These are phyloP conservation scores for Basidiobolus meristosporus DNA, from an alignment of 371 early-diverging fungal genomes.

Conservation along the genomic window DNA sequence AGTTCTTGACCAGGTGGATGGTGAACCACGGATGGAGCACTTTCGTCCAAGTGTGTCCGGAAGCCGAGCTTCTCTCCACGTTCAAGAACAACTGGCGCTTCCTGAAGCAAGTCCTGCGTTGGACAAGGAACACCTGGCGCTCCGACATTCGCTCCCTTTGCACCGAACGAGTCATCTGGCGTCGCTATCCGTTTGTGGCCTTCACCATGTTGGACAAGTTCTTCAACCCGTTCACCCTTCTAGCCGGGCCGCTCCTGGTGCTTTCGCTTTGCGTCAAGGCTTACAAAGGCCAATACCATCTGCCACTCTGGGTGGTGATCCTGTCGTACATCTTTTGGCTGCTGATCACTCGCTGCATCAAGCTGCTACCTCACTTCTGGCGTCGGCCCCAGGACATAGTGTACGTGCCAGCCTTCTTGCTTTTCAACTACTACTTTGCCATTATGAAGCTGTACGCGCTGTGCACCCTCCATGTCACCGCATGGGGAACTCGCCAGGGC, in stretches of 20 bases:
- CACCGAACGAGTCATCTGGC: constrained; percentile 39
- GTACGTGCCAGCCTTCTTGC: constrained; percentile 37
- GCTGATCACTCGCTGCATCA: constrained; percentile 40
- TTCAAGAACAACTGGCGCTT: constrained; percentile 69
- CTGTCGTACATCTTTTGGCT: constrained; percentile 44
- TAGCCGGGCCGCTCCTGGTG: constrained; percentile 46
- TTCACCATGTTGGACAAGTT: constrained; percentile 61
- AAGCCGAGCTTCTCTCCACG: constrained; percentile 46
- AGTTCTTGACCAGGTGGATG: constrained; percentile 61
- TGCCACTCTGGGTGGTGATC: constrained; percentile 31
- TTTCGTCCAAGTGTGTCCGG: constrained; percentile 48
- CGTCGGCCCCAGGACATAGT: constrained; percentile 40
- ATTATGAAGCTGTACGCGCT: constrained; percentile 50
- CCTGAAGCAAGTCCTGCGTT: constrained; percentile 42
- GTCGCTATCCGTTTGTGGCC: constrained; percentile 44
- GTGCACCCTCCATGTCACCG: constrained; percentile 45
- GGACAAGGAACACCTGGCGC: constrained; percentile 65
- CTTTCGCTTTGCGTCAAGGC: constrained; percentile 10
- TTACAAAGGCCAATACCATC: constrained; percentile 9
- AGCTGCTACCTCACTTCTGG: constrained; percentile 43
- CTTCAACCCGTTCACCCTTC: constrained; percentile 47
- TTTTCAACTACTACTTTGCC: constrained; percentile 53
- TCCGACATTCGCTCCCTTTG: constrained; percentile 45
- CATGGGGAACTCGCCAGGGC: constrained; percentile 54
- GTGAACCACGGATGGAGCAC: constrained; percentile 49